These are phyloP conservation scores for Tanozyma kutaoensis DNA, from an alignment of 805 yeast species.

Conservation along the genomic window DNA sequence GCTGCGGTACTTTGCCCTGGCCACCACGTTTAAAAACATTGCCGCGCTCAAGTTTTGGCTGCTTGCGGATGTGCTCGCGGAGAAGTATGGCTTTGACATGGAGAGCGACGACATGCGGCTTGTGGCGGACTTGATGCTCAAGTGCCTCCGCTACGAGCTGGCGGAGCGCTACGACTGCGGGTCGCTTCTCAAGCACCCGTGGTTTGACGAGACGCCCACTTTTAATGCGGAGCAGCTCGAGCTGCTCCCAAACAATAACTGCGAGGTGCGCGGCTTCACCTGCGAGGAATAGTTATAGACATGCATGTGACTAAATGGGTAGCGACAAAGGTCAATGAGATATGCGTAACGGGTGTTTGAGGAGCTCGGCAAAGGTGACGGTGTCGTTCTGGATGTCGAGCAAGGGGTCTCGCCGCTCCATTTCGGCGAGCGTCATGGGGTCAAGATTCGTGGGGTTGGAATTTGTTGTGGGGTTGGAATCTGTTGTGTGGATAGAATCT, in stretches of 20 bases:
- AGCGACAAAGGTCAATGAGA: too few species aligned
- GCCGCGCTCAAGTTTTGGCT: slow-evolving; percentile 38
- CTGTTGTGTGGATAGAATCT: too few species aligned
- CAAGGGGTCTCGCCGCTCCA: too few species aligned
- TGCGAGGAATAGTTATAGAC: slow-evolving; percentile 8
- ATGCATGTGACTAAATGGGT: too few species aligned
- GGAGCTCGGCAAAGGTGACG: too few species aligned
- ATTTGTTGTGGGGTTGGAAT: too few species aligned
- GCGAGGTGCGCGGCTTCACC: slow-evolving; percentile 18
- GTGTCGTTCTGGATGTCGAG: too few species aligned
- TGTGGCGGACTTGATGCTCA: slow-evolving; percentile 32
- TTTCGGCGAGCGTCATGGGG: too few species aligned
- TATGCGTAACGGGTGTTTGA: too few species aligned
- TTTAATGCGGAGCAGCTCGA: slow-evolving; percentile 6
- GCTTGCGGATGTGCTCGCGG: slow-evolving; percentile 32
- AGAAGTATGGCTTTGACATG: slow-evolving; percentile 31
- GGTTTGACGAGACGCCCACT: slow-evolving; percentile 25
- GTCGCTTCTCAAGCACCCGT: slow-evolving; percentile 38
- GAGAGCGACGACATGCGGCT: slow-evolving; percentile 20
- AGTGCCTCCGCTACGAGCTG: slow-evolving; percentile 38
- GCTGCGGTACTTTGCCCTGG: slow-evolving; percentile 9
- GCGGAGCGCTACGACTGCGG: slow-evolving; percentile 40
- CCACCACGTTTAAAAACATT: slow-evolving; percentile 26
- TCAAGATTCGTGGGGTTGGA: too few species aligned
- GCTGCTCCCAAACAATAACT: slow-evolving; percentile 11